Evolutionary conservation across 2,329 filamentous ascomycete species (phyloP).

Genomic region (Pseudogymnoascus sp.): DNA sequence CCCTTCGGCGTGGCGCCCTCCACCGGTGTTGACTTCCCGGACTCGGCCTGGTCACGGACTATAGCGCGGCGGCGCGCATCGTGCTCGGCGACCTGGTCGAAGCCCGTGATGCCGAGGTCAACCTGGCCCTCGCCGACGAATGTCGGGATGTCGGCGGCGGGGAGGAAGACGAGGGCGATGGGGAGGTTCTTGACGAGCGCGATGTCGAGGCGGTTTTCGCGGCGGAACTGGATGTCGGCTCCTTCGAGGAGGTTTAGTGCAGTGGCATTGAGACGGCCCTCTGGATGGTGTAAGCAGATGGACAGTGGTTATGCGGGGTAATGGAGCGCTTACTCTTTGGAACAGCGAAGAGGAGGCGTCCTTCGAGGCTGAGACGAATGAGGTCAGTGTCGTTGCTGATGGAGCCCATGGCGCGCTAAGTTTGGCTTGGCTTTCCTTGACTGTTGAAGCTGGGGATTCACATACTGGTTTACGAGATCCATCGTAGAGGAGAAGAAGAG

Average conservation of each 20-base stretch:
- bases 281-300: slow-evolving; percentile 35
- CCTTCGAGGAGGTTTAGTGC: slow-evolving; percentile 86
- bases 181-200: slow-evolving; percentile 95
- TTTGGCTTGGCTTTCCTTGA: slow-evolving; percentile 11
- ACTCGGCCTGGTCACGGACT: slow-evolving; percentile 40
- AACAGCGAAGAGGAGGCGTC: slow-evolving; percentile 90
- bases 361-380: slow-evolving; percentile 61
- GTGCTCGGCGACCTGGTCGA: slow-evolving; percentile 87
- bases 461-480: slow-evolving; percentile 55
- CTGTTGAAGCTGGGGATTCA: slow-evolving; percentile 11
- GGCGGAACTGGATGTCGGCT: slow-evolving; percentile 91
- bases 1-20: slow-evolving; percentile 36
- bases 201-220: slow-evolving; percentile 92
- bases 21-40: slow-evolving; percentile 35
- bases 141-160: slow-evolving; percentile 92
- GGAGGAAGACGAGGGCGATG: slow-evolving; percentile 92
- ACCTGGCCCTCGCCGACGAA: slow-evolving; percentile 93
- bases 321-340: slow-evolving; percentile 71
- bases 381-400: slow-evolving; percentile 36
- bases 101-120: slow-evolving; percentile 88
- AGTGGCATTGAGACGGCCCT: slow-evolving; percentile 85
- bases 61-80: slow-evolving; percentile 52
- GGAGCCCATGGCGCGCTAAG: slow-evolving; percentile 38
- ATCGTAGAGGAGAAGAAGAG: slow-evolving; percentile 27
- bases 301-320: slow-evolving; percentile 1